A percentile compares a stretch with the other conserved stretches of the same genome.
Conservation (phyloP, 1,139 yeast genomes). For the Entelexis paramagnoliae region DNA sequence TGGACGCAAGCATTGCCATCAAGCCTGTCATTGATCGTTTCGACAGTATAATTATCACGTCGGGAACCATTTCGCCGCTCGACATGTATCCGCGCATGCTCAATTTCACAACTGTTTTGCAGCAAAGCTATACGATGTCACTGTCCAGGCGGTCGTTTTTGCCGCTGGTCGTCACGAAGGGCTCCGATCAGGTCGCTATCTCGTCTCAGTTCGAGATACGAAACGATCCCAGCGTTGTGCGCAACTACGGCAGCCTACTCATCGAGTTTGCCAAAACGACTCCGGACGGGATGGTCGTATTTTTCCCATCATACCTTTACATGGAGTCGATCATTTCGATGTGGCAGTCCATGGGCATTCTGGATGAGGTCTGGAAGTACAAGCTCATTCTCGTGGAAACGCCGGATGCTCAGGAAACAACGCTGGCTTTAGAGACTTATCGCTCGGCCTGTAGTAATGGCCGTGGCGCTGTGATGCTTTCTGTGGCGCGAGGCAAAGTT, state of each 20-base stretch:
- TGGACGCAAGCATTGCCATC: slow-evolving; percentile 96
- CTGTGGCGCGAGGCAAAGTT: slow-evolving; percentile 98
- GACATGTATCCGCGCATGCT: slow-evolving; percentile 99
- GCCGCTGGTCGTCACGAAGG: slow-evolving; percentile 93
- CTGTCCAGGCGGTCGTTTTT: slow-evolving; percentile 82
- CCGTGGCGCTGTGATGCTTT: slow-evolving; percentile 86
- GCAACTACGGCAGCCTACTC: slow-evolving; percentile 87
- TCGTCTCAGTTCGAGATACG: slow-evolving; percentile 93
- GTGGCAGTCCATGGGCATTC: slow-evolving; percentile 98
- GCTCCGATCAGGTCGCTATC: slow-evolving; percentile 94
- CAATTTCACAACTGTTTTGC: slow-evolving; percentile 86
- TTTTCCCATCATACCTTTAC: slow-evolving; percentile 90
- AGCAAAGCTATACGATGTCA: slow-evolving; percentile 93
- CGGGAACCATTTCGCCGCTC: slow-evolving; percentile 95
- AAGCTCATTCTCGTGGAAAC: slow-evolving; percentile 93
- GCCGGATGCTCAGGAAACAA: slow-evolving; percentile 98
- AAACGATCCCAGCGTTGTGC: slow-evolving; percentile 93
- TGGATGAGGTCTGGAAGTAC: slow-evolving; percentile 97
- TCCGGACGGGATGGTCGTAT: slow-evolving; percentile 97
- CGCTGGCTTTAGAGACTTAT: slow-evolving; percentile 87
- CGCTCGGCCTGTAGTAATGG: slow-evolving; percentile 96
- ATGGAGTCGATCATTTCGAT: slow-evolving; percentile 96
- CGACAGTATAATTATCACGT: slow-evolving; percentile 87
- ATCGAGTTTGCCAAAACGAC: slow-evolving; percentile 90
- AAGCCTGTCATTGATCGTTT: slow-evolving; percentile 93